These are phyloP conservation scores for Calonectria pteridis DNA, from an alignment of 2,329 filamentous ascomycete genomes.

Conservation along the genomic window DNA sequence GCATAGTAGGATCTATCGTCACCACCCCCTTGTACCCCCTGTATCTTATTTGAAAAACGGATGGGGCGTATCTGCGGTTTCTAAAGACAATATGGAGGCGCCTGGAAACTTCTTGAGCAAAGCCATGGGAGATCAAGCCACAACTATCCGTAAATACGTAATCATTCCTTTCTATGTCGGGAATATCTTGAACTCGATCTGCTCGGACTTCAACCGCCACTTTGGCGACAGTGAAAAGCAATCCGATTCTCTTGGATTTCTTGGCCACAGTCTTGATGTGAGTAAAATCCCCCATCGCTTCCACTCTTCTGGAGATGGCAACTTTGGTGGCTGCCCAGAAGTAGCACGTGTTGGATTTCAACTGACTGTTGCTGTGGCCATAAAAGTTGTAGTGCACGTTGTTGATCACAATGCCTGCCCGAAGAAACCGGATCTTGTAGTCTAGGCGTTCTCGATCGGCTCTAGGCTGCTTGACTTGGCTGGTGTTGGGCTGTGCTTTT, in stretches of 20 bases:
- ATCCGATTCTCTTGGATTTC: conserved; percentile 2
- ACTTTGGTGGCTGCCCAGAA: conserved; percentile 42
- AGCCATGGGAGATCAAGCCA: not conserved
- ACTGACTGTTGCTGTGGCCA: conserved; percentile 58
- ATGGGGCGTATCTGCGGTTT: not conserved
- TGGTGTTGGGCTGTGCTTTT: not conserved
- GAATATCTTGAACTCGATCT: not conserved
- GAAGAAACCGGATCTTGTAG: conserved; percentile 51
- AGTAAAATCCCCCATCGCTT: not conserved
- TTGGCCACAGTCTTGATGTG: not conserved
- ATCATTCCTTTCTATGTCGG: not conserved
- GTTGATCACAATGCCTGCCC: conserved; percentile 50
- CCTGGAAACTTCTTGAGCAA: not conserved
- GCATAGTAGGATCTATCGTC: conserved; percentile 50
- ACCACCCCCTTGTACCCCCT: conserved; percentile 58
- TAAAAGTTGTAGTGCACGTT: conserved; percentile 55
- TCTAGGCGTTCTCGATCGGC: conserved; percentile 51
- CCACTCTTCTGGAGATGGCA: not conserved
- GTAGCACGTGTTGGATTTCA: conserved; percentile 56
- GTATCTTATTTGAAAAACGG: conserved; percentile 56
- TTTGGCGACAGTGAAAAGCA: not conserved
- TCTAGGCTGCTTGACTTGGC: conserved; percentile 32
- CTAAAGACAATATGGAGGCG: not conserved
- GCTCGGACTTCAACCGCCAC: not conserved
- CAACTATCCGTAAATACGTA: not conserved